Evolutionary conservation across 495 filamentous ascomycete genomes (phyloP), one percentile per base, ranked within the genome.

Genomic region (Penicillium silybi): DNA sequence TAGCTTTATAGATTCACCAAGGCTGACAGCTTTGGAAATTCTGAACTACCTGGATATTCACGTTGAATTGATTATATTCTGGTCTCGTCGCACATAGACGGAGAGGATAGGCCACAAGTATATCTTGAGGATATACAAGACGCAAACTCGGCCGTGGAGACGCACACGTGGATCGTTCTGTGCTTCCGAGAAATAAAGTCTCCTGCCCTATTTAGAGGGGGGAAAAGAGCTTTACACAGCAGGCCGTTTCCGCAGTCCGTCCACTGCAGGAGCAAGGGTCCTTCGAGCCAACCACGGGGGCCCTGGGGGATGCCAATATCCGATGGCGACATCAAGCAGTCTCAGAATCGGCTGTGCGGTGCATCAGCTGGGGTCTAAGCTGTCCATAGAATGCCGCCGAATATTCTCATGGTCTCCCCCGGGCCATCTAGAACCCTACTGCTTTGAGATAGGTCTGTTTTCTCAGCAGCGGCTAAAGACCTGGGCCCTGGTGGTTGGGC

Each of bases 111-210:
- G 2, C 18, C 0, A 9, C 37, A 39, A 18, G 37, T 6, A 39
- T 17, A 39, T 17, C 18, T 39, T 16, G n/a, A 39, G 35, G 37
- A 43, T 29, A 53, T 26, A 22, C 18, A 34, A 34, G 19, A 38
- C 26, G 23, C 47, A 55, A 51, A 57, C 44, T 52, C 40, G 32
- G 29, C 49, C 35, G 37, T 46, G 46, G 18, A 47, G 47, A 27
- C 51, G 40, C 47, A 56, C 60, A 61, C 63, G 63, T 66, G 63
- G 63, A 54, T 52, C 41, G 44, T 35, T 38, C 45, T 47, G 37
- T 59, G 38, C 39, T 37, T 54, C 42, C 41, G 39, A 57, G 40
- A 50, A 42, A 25, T 11, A 41, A 50, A 53, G 32, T 53, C 48
- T 57, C 44, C 48, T 62, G 50, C 44, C 56, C 50, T 57, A 38